phyloP scores from a whole-genome alignment of 2,329 filamentous ascomycete genomes.

The Sphaerulina vaccinii region DNA sequence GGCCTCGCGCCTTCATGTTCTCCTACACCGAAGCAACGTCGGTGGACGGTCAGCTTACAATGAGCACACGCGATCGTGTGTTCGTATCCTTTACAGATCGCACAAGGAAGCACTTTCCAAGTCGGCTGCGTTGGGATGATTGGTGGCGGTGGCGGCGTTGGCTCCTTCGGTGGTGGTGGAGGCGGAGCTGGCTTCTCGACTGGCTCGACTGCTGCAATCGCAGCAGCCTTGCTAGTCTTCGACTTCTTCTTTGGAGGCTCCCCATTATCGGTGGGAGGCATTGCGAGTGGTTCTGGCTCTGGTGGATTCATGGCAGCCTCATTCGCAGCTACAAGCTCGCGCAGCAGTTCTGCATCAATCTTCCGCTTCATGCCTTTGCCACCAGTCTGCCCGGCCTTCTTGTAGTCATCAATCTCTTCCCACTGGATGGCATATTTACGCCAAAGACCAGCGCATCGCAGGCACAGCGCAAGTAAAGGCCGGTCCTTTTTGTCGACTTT shows the following conservation, averaged over 20 bases:
- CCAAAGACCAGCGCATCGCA: constrained; percentile 90
- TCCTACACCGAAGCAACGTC: constrained; percentile 86
- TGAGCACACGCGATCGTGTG: constrained; percentile 75
- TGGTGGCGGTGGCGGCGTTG: constrained; percentile 60
- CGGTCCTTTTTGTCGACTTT: constrained; percentile 73
- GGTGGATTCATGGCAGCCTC: constrained; percentile 43
- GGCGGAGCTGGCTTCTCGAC: constrained; percentile 46
- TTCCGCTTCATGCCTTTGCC: constrained; percentile 82
- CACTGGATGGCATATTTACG: constrained; percentile 93
- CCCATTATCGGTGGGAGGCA: constrained; percentile 30
- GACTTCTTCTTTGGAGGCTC: constrained; percentile 63
- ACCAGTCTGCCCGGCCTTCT: constrained; percentile 80
- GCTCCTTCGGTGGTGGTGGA: constrained; percentile 57
- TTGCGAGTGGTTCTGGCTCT: constrained; percentile 25
- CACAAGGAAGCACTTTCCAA: constrained; percentile 76
- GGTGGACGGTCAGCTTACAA: constrained; percentile 88
- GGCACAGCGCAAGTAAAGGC: constrained; percentile 78
- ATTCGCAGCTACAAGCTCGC: constrained; percentile 66
- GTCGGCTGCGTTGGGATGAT: constrained; percentile 74
- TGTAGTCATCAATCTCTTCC: constrained; percentile 88
- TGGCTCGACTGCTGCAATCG: constrained; percentile 48
- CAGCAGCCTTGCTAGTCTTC: constrained; percentile 45
- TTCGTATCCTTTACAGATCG: constrained; percentile 75
- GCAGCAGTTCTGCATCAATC: constrained; percentile 88
- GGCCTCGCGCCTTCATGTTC: constrained; percentile 57